Conservation (phyloP, 768 basidiomycete species). For the Phylloporus sp. region DNA sequence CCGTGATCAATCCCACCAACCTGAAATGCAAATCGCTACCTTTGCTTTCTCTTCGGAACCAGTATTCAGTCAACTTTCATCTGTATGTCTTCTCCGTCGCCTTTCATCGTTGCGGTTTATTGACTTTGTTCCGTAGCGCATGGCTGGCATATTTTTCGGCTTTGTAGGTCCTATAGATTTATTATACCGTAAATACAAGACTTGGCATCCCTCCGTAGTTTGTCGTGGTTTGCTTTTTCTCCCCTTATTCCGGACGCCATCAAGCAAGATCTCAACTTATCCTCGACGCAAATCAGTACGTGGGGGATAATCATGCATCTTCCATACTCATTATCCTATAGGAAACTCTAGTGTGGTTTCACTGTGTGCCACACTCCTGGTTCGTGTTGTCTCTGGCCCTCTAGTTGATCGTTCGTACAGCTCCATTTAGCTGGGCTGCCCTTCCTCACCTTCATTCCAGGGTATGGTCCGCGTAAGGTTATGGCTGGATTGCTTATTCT, state of each 20-base stretch:
- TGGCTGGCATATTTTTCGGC: slow-evolving; percentile 51
- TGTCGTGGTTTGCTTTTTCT: slow-evolving; percentile 59
- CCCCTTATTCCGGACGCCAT: slow-evolving; percentile 57
- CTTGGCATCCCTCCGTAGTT: slow-evolving; percentile 11
- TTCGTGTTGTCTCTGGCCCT: slow-evolving; percentile 48
- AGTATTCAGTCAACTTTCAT: slow-evolving; percentile 50
- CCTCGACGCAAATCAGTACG: slow-evolving; percentile 41
- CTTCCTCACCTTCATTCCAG: slow-evolving; percentile 3
- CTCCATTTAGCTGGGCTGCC: neutral
- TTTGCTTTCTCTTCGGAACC: slow-evolving; percentile 44
- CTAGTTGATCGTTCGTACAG: slow-evolving; percentile 39
- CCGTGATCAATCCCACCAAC: slow-evolving; percentile 45
- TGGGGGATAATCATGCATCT: neutral
- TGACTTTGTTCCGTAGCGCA: slow-evolving; percentile 19
- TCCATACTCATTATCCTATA: slow-evolving; percentile 5
- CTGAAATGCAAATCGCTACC: slow-evolving; percentile 51
- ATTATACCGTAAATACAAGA: neutral
- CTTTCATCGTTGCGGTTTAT: neutral
- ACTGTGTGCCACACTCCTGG: slow-evolving; percentile 44
- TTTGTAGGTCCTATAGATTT: slow-evolving; percentile 25
- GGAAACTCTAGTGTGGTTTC: slow-evolving; percentile 50
- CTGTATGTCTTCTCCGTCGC: slow-evolving; percentile 28
- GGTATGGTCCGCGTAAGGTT: slow-evolving; percentile 49
- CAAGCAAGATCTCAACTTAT: slow-evolving; percentile 48
- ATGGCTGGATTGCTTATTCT: slow-evolving; percentile 52